Base-by-base conservation (phyloP, 441 rosid genomes). In the Populus hybrid region DNA sequence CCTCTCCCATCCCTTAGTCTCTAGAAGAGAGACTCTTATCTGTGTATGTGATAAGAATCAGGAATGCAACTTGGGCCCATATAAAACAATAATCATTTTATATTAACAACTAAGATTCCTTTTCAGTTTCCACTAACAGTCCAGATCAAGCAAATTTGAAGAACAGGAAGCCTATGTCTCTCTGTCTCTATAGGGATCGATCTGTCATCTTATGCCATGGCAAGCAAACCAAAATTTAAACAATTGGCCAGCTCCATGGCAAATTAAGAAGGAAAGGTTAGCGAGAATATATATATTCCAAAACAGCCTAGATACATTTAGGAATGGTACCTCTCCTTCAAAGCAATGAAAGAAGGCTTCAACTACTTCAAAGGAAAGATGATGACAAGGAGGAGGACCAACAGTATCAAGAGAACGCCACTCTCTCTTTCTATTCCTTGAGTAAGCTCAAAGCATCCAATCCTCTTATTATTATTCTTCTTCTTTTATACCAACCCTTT, bases 281-380 rank as follows among this genome's bases (percentile, higher is more conserved):
- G 67, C 26, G 9, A n/a, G 67, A 21, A 63, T 12, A 63, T 19
- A 9, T 38, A 40, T 10, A 40, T 34, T 34, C 36, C 8, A 34
- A 34, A 34, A 34, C 36, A 34, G 36, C 36, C 19, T 66, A 26
- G 3, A 66, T 66, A 66, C 30, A 10, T 14, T 40, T 40, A 42
- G 75, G 75, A 32, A 78, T 71, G 83, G 76, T 78, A 72, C 78
- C 86, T 82, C 78, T 63, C 72, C 74, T 80, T 79, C 73, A 69
- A 89, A 84, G 88, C 82, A 85, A 79, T 75, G 84, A 30, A 75
- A 75, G 63, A 64, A 79, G 73, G 42, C 38, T 16, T 73, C 85
- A 80, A 76, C 84, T 18, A 76, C 77, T 80, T 69, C 80, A n/a
- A 59, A 50, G 61, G 81, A 53, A 75, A 34, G 24, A 71, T 30